These are phyloP conservation scores for Sugiyamaella pinicola DNA, from an alignment of 1,139 yeast genomes.

Conservation along the genomic window DNA sequence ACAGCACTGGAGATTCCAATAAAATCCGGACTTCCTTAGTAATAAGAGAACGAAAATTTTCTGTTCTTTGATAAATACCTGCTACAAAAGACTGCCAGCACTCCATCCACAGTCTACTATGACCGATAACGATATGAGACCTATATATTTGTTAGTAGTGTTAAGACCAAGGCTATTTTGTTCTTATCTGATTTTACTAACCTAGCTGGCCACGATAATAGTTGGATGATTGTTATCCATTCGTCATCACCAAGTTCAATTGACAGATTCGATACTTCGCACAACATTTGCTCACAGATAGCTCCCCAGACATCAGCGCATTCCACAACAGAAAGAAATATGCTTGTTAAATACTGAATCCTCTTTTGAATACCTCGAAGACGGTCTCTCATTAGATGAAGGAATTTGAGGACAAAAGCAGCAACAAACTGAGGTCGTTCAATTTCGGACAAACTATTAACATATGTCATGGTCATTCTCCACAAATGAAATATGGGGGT, in stretches of 20 bases:
- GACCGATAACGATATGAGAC: constrained; percentile 5
- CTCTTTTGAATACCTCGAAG: constrained; percentile 6
- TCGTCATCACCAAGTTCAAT: background rate
- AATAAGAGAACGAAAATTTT: background rate
- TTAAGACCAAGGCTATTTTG: background rate
- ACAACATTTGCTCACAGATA: constrained; percentile 14
- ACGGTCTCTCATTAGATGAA: constrained; percentile 10
- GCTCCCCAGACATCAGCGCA: constrained; percentile 19
- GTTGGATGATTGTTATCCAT: constrained; percentile 1
- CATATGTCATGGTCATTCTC: constrained; percentile 18
- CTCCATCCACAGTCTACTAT: constrained; percentile 15
- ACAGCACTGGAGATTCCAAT: constrained; percentile 8
- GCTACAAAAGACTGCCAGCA: constrained; percentile 14
- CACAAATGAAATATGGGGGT: constrained; percentile 22
- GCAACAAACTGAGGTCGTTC: constrained; percentile 8
- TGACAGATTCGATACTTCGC: background rate
- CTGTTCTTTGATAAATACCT: background rate
- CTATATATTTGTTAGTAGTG: constrained; percentile 8
- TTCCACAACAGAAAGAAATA: constrained; percentile 10
- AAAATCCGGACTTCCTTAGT: constrained; percentile 4
- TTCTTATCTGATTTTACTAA: background rate
- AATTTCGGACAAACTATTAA: constrained; percentile 7
- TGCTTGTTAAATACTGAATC: constrained; percentile 3
- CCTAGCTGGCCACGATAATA: constrained; percentile 18
- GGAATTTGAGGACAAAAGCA: constrained; percentile 6